Evolutionary conservation across 352 stramenopile species (phyloP), one percentile per base, ranked within the genome.

Genomic region (Pythium insidiosum): DNA sequence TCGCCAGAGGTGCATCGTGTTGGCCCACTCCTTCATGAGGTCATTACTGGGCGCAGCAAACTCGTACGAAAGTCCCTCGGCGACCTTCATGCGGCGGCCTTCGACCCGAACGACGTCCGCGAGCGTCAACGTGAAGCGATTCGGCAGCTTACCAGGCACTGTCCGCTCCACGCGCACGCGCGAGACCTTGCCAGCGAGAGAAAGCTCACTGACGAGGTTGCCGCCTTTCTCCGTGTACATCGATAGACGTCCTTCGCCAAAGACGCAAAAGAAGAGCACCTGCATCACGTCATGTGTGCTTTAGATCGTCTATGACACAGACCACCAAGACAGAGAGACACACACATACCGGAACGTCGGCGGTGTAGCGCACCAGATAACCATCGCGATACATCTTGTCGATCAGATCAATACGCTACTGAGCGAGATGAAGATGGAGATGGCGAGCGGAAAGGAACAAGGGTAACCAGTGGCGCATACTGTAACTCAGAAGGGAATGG

Each of bases 11-110:
- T 90, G 77, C 52, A 90, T 55, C 35, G 77, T 66, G 55, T 90
- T 90, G 45, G 77, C 77, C 77, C 77, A 90, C 54, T 90, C 77
- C 58, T 88, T 90, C 77, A 90, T 90, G 5, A 90, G 58, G 53
- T 84, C 74, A 33, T 81, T 73, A 5, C 55, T 81, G 0, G 77
- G 72, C 19, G 77, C 77, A 9, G 74, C 73, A 35, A 90, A 86
- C 44, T 90, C 77, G 2, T 77, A 72, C 42, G 72, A 44, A 15
- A 61, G 59, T 11, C 73, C 57, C 43, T 90, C 74, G 19, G 70
- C 70, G 21, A 90, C 62, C 52, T 85, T 84, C 70, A 90, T 90
- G 24, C 68, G 68, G 20, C 77, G 77, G 33, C 74, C 77, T 68
- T 90, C 77, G 36, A 90, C 67, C 22, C 74, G 74, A 37, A 87